Conservation (phyloP, 2,329 filamentous ascomycete species). For the Fusarium sp. region DNA sequence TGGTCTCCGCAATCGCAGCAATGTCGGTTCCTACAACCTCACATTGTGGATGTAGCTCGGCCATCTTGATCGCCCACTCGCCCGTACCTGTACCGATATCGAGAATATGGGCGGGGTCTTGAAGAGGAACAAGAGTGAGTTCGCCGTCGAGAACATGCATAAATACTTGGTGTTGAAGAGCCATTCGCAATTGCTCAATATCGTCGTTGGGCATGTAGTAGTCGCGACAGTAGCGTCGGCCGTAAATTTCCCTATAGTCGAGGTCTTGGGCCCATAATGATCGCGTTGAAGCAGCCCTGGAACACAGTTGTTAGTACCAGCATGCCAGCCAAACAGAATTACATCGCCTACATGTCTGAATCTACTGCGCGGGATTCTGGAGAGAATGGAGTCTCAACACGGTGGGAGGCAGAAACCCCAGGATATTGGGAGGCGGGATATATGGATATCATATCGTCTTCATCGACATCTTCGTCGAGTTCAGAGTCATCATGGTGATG, state of each 20-base stretch:
- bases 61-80: slow-evolving; percentile 67
- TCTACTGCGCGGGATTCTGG: slow-evolving; percentile 45
- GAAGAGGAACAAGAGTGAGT: slow-evolving; percentile 61
- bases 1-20: slow-evolving; percentile 69
- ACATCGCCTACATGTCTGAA: slow-evolving; percentile 59
- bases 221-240: slow-evolving; percentile 72
- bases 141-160: slow-evolving; percentile 65
- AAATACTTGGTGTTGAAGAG: slow-evolving; percentile 75
- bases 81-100: slow-evolving; percentile 74
- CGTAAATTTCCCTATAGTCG: slow-evolving; percentile 72
- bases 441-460: slow-evolving; percentile 60
- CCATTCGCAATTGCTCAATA: slow-evolving; percentile 73
- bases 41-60: slow-evolving; percentile 66
- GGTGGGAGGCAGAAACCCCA: slow-evolving; percentile 54
- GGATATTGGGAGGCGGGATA: slow-evolving; percentile 62
- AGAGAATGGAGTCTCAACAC: slow-evolving; percentile 55
- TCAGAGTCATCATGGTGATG: slow-evolving; percentile 47
- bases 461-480: slow-evolving; percentile 49
- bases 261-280: slow-evolving; percentile 67
- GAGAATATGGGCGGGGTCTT: slow-evolving; percentile 61
- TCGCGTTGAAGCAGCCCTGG: slow-evolving; percentile 62
- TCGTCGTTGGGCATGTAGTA: slow-evolving; percentile 80
- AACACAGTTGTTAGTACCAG: slow-evolving; percentile 11
- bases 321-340: not conserved
- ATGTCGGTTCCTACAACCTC: slow-evolving; percentile 73